Evolutionary conservation across 2,329 filamentous ascomycete species (phyloP).

Genomic region (Phialemonium atrogriseum): DNA sequence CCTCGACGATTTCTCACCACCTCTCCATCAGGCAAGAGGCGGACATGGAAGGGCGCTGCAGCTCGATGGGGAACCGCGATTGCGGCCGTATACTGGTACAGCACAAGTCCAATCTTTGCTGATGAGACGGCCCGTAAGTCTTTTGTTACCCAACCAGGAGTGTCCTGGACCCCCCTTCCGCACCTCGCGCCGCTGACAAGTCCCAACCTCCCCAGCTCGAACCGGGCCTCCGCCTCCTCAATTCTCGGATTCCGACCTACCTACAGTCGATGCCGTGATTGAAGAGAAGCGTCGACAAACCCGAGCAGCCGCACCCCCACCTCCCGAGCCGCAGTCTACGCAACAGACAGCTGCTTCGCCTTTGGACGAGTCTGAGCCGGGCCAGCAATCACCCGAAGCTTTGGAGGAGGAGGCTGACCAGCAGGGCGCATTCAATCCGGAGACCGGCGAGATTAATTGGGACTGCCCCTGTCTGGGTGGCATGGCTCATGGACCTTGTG

Average conservation of each 20-base stretch:
- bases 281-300: conserved; percentile 52
- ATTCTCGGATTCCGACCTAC: conserved; percentile 49
- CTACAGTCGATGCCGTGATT: conserved; percentile 59
- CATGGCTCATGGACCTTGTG: conserved; percentile 94
- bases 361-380: conserved; percentile 9
- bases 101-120: conserved; percentile 79
- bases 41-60: conserved; percentile 74
- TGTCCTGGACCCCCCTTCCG: conserved; percentile 1
- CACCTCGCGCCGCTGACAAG: conserved; percentile 9
- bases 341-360: conserved; percentile 9
- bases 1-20: conserved; percentile 47
- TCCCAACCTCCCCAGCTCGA: conserved; percentile 15
- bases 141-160: background rate
- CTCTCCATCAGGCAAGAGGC: conserved; percentile 52
- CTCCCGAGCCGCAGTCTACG: conserved; percentile 13
- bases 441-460: conserved; percentile 99
- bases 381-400: conserved; percentile 32
- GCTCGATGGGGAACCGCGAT: conserved; percentile 68
- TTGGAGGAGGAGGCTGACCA: conserved; percentile 76
- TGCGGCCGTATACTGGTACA: conserved; percentile 85
- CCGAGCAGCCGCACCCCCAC: conserved; percentile 19
- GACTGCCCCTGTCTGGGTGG: conserved; percentile 95
- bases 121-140: conserved; percentile 69
- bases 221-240: conserved; percentile 35
- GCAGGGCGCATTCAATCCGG: conserved; percentile 93